These are phyloP conservation scores for Corchorus capsularis DNA, from an alignment of 345 rosid genomes.

Conservation along the genomic window DNA sequence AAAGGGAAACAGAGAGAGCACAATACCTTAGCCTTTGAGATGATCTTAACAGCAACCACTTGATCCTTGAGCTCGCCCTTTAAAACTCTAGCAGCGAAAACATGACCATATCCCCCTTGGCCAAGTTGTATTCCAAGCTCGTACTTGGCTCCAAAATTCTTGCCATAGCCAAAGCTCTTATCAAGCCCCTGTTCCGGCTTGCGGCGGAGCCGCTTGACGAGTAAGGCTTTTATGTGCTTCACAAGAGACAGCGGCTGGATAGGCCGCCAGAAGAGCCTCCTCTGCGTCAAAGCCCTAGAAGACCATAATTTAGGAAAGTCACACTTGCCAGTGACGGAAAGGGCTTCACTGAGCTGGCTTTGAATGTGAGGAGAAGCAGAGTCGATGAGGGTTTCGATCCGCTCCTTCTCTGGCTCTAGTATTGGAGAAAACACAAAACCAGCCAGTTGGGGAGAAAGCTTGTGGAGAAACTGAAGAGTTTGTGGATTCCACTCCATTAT, in stretches of 20 bases:
- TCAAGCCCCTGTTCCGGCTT: conserved; percentile 69
- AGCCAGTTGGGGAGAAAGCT: too few relatives aligned
- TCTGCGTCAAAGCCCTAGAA: conserved; percentile 53
- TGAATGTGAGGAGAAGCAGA: too few relatives aligned
- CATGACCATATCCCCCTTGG: conserved; percentile 87
- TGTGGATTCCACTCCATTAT: too few relatives aligned
- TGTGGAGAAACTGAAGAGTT: too few relatives aligned
- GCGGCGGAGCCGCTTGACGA: conserved; percentile 68
- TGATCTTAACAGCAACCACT: conserved; percentile 76
- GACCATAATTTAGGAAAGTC: conserved; percentile 53
- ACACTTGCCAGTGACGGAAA: conserved; percentile 64
- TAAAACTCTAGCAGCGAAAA: conserved; percentile 70
- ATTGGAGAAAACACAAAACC: too few relatives aligned
- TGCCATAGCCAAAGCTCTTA: conserved; percentile 76
- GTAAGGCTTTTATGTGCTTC: conserved; percentile 73
- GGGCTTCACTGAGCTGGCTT: conserved; percentile 51
- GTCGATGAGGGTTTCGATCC: too few relatives aligned
- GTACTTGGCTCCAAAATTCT: conserved; percentile 78
- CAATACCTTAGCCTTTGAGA: conserved; percentile 78
- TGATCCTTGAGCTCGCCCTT: conserved; percentile 75
- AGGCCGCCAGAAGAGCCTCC: conserved; percentile 73
- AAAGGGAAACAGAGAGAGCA: not conserved
- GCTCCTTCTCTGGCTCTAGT: too few relatives aligned
- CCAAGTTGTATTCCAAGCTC: conserved; percentile 85
- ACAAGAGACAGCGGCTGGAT: conserved; percentile 94